These are phyloP conservation scores for Primulina huaijiensis DNA, from an alignment of 257 asterid genomes.

Conservation along the genomic window DNA sequence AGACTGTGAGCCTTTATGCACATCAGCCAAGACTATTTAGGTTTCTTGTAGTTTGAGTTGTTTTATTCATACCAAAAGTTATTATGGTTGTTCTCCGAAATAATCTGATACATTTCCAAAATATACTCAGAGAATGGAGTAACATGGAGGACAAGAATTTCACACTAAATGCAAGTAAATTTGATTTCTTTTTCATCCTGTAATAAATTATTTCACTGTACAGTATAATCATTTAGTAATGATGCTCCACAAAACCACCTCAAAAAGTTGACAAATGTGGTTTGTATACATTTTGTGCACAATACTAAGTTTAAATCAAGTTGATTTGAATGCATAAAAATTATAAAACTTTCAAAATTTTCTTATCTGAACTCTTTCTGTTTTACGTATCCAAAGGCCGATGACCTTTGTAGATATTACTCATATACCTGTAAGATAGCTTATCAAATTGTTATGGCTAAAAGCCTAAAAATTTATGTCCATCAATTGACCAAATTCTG, in stretches of 20 bases:
- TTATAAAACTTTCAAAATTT: not conserved
- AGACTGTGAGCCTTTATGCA: slow-evolving; percentile 4
- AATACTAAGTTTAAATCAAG: not conserved
- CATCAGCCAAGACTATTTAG: not conserved
- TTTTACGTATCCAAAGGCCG: not conserved
- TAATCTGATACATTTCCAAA: not conserved
- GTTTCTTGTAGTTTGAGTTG: not conserved
- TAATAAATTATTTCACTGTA: too few relatives aligned
- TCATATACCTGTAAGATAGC: not conserved
- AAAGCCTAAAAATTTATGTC: not conserved
- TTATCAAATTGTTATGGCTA: not conserved
- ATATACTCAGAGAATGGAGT: not conserved
- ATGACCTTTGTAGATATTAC: not conserved
- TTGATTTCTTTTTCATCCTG: not conserved
- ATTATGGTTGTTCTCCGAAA: not conserved
- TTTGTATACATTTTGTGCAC: too few relatives aligned
- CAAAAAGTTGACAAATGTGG: not conserved
- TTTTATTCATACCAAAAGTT: slow-evolving; percentile 3
- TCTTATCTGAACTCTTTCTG: not conserved
- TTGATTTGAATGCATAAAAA: not conserved
- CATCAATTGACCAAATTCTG: too few relatives aligned
- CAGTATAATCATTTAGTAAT: not conserved
- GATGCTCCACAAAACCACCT: not conserved
- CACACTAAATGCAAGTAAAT: not conserved
- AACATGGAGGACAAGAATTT: not conserved